Percentiles rank a stretch among this genome's conserved stretches.
Evolutionary conservation across 2,329 filamentous ascomycete species (phyloP).

Genomic region (Byssoonygena ceratinophila): DNA sequence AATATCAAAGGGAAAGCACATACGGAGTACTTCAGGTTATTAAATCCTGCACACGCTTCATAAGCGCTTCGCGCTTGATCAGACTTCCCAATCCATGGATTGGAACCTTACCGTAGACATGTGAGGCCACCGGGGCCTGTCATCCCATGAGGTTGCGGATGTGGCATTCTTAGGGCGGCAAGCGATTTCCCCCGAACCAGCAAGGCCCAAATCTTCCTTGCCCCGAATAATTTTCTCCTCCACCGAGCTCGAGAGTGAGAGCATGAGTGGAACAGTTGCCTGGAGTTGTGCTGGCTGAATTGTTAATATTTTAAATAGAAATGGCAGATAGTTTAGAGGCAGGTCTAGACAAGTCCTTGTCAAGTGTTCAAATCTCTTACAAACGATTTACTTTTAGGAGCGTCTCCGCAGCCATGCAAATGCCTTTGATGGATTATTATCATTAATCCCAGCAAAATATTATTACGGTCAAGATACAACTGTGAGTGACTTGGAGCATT

Average conservation of each 20-base stretch:
- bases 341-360: neutral
- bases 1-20: too few species aligned
- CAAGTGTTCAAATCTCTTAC: neutral
- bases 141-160: neutral
- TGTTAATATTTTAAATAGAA: neutral
- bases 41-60: too few species aligned
- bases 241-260: neutral
- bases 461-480: conserved; percentile 81
- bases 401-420: conserved; percentile 48
- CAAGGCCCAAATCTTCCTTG: neutral
- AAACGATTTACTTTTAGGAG: conserved; percentile 29
- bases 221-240: conserved; percentile 10
- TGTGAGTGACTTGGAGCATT: conserved; percentile 59
- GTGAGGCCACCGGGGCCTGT: too few species aligned
- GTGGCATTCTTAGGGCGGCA: neutral
- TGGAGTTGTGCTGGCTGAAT: too few species aligned
- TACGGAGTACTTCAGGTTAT: too few species aligned
- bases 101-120: too few species aligned
- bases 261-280: too few species aligned
- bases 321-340: conserved; percentile 20
- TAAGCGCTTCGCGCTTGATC: too few species aligned
- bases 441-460: conserved; percentile 77
- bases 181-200: neutral
- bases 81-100: too few species aligned
- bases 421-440: conserved; percentile 77